These are phyloP conservation scores for Bryum argenteum DNA, from an alignment of 225 moss, liverwort and hornwort species.

Conservation along the genomic window DNA sequence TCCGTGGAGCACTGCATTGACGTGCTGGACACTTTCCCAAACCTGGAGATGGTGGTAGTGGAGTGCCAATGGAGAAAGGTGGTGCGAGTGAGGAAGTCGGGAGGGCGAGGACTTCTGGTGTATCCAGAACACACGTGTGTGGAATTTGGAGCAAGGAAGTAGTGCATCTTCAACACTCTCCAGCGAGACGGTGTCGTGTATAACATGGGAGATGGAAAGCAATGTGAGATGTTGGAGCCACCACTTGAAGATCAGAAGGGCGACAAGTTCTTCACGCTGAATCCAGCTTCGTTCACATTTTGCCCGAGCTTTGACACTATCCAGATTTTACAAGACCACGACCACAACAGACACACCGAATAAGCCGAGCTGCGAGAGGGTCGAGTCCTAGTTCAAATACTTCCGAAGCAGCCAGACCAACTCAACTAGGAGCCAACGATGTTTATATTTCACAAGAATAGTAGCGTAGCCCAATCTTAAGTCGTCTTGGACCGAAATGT, in stretches of 20 bases:
- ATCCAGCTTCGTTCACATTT: constrained; percentile 5
- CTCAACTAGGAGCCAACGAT: too few relatives aligned
- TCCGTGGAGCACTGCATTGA: constrained; percentile 26
- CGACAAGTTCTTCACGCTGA: constrained; percentile 28
- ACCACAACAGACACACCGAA: too few relatives aligned
- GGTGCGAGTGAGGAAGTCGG: not conserved
- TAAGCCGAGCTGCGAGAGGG: too few relatives aligned
- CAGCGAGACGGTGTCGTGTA: constrained; percentile 20
- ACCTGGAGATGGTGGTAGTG: too few relatives aligned
- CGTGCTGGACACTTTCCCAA: not conserved
- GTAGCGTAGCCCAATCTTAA: too few relatives aligned
- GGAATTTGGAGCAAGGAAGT: constrained; percentile 5
- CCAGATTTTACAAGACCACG: not conserved
- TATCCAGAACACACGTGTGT: constrained; percentile 34
- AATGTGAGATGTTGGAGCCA: not conserved
- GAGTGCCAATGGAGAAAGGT: not conserved
- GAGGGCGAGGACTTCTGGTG: constrained; percentile 31
- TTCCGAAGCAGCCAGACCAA: too few relatives aligned
- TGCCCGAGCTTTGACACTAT: not conserved
- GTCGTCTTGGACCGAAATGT: too few relatives aligned
- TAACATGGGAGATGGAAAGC: constrained; percentile 2
- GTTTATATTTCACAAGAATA: too few relatives aligned
- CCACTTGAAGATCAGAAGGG: not conserved
- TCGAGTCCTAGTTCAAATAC: too few relatives aligned
- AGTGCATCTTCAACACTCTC: constrained; percentile 41